Evolutionary conservation across 805 yeast species (phyloP).

Genomic region (Metschnikowia reukaufii): DNA sequence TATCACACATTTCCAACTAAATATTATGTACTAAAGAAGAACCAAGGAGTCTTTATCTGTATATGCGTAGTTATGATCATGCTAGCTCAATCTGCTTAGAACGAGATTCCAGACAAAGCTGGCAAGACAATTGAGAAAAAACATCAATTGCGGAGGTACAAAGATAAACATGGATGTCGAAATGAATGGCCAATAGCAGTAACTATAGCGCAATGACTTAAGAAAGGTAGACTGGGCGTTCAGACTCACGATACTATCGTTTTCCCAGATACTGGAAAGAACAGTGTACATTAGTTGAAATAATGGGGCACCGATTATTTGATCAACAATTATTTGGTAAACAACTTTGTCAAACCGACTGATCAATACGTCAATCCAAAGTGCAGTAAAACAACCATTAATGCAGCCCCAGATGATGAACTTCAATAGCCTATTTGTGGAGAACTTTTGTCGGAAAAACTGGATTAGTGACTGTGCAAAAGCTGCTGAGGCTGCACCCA

Average conservation of each 20-base stretch:
- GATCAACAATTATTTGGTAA: constrained; percentile 51
- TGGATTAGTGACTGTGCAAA: constrained; percentile 45
- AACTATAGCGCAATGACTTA: constrained; percentile 51
- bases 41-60: neutral
- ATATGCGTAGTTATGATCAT: neutral
- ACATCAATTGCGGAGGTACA: constrained; percentile 49
- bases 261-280: constrained; percentile 57
- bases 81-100: constrained; percentile 24
- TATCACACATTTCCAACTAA: neutral
- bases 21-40: constrained; percentile 12
- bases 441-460: constrained; percentile 30
- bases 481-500: constrained; percentile 43
- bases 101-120: constrained; percentile 57
- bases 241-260: constrained; percentile 29
- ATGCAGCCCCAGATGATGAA: constrained; percentile 61
- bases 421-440: constrained; percentile 37
- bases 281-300: constrained; percentile 54
- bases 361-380: constrained; percentile 55
- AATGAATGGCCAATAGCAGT: constrained; percentile 60
- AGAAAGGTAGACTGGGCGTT: constrained; percentile 32
- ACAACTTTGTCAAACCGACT: constrained; percentile 33
- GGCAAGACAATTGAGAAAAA: constrained; percentile 59
- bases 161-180: constrained; percentile 51
- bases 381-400: constrained; percentile 53
- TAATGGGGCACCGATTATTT: constrained; percentile 51